These are phyloP conservation scores for Penicillium nucicola DNA, from an alignment of 495 filamentous ascomycete genomes.

Conservation along the genomic window DNA sequence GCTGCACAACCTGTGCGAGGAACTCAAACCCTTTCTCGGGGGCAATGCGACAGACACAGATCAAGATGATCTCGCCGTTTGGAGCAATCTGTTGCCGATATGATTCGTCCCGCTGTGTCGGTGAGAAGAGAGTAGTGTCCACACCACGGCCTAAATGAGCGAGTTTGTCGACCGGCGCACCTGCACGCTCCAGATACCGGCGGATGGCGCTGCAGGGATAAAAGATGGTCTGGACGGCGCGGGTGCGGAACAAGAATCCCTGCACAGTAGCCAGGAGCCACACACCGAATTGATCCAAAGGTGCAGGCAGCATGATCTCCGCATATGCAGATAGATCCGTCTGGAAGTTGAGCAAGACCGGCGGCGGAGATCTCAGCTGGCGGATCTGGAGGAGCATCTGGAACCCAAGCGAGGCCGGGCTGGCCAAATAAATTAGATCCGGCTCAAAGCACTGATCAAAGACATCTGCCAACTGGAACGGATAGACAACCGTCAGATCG, in stretches of 20 bases:
- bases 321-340: conserved; percentile 63
- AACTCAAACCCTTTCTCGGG: conserved; percentile 66
- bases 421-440: conserved; percentile 60
- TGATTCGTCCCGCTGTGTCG: conserved; percentile 39
- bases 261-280: conserved; percentile 53
- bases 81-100: conserved; percentile 50
- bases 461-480: conserved; percentile 53
- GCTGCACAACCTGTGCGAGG: conserved; percentile 46
- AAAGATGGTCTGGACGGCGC: conserved; percentile 56
- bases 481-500: conserved; percentile 60
- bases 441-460: conserved; percentile 53
- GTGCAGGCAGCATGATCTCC: conserved; percentile 56
- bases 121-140: conserved; percentile 54
- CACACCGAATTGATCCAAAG: conserved; percentile 52
- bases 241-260: conserved; percentile 56
- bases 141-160: conserved; percentile 58
- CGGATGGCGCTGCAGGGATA: conserved; percentile 57
- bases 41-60: conserved; percentile 57
- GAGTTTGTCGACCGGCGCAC: conserved; percentile 48
- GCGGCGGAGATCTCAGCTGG: conserved; percentile 48
- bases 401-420: conserved; percentile 61
- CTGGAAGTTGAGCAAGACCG: conserved; percentile 61
- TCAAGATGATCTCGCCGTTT: conserved; percentile 55
- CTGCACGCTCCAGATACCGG: conserved; percentile 49
- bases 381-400: conserved; percentile 59